A percentile compares a stretch with the other conserved stretches of the same genome.
Conservation (phyloP, 2,329 filamentous ascomycete genomes). For the Lachnum nothofagi region DNA sequence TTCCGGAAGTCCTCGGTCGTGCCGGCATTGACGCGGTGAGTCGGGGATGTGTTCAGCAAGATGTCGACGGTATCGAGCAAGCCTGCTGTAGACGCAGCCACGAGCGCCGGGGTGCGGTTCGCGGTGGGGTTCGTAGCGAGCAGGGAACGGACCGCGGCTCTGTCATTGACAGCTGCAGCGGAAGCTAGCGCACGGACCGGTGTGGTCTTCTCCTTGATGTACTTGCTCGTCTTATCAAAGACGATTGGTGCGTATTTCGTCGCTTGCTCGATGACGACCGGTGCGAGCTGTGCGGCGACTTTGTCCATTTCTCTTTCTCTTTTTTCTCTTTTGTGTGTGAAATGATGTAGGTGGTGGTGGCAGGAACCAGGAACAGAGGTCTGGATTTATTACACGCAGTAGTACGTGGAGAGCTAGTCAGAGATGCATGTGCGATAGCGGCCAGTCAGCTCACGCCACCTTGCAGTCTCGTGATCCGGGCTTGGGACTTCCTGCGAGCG, state of each 20-base stretch:
- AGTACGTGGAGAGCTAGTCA: too few species aligned
- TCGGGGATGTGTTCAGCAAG: constrained; percentile 9
- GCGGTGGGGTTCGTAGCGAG: constrained; percentile 11
- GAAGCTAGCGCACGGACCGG: constrained; percentile 11
- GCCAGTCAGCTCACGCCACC: too few species aligned
- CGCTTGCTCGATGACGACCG: constrained; percentile 7
- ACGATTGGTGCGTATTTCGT: constrained; percentile 13
- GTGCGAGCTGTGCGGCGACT: constrained; percentile 10
- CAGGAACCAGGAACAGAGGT: too few species aligned
- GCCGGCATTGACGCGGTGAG: not conserved
- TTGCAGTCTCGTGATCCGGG: too few species aligned
- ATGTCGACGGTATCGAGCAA: constrained; percentile 16
- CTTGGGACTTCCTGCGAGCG: too few species aligned
- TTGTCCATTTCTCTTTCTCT: constrained; percentile 11
- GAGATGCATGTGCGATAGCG: too few species aligned
- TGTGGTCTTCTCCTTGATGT: not conserved
- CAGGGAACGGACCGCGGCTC: not conserved
- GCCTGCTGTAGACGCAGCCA: constrained; percentile 14
- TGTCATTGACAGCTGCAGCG: constrained; percentile 9
- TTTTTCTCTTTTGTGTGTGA: too few species aligned
- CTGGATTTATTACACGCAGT: too few species aligned
- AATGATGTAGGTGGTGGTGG: too few species aligned
- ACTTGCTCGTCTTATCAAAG: too few species aligned
- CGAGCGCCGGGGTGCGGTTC: constrained; percentile 17
- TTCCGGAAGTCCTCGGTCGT: not conserved